Evolutionary conservation across 257 asterid genomes (phyloP).

Genomic region (Nicotiana attenuata): DNA sequence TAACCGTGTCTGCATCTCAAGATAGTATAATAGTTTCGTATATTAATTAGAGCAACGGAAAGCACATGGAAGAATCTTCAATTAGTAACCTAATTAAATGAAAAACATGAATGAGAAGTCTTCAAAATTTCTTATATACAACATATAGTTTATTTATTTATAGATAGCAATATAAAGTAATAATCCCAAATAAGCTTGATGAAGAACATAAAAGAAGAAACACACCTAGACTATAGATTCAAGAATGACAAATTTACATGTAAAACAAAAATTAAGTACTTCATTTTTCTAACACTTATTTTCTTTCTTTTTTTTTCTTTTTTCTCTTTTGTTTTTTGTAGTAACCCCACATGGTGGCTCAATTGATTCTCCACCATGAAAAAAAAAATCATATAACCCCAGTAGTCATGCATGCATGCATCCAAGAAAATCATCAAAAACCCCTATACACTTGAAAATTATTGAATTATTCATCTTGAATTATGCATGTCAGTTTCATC

Average conservation of each 20-base stretch:
- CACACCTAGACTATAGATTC: conserved; percentile 10
- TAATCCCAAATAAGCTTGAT: conserved; percentile 7
- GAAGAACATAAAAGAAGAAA: background rate
- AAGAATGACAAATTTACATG: background rate
- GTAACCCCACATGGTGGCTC: conserved; percentile 4
- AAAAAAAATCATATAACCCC: background rate
- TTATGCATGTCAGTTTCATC: conserved; percentile 43
- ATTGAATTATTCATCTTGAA: conserved; percentile 34
- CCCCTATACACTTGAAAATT: background rate
- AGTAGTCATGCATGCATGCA: background rate
- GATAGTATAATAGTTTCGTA: background rate
- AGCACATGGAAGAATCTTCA: background rate
- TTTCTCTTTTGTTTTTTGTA: background rate
- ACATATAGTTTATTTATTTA: conserved; percentile 3
- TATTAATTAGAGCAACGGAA: background rate
- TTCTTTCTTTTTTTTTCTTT: background rate
- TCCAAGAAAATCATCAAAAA: background rate
- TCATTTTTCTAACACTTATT: background rate
- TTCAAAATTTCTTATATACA: background rate
- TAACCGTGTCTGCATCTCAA: too few species aligned
- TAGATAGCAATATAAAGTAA: background rate
- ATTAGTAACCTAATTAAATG: background rate
- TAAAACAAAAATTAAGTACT: background rate
- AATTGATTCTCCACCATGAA: background rate
- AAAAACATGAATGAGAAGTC: background rate